These are phyloP conservation scores for Rhodotorula graminis DNA, from an alignment of 768 basidiomycete species.

Conservation along the genomic window DNA sequence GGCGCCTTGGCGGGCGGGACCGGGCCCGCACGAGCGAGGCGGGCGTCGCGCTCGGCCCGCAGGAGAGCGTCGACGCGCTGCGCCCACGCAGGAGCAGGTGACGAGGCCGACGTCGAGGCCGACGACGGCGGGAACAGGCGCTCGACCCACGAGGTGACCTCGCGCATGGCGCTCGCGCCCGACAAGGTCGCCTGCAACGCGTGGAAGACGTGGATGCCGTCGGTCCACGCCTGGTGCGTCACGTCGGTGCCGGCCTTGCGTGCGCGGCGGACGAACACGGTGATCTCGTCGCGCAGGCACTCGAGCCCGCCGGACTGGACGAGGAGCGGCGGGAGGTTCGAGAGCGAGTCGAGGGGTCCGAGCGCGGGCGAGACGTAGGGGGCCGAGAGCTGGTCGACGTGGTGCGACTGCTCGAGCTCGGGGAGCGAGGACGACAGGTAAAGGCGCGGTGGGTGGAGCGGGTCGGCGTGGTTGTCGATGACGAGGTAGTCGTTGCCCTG, in stretches of 20 bases:
- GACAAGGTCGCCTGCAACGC: neutral
- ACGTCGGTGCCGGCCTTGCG: conserved; percentile 70
- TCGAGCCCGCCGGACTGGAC: conserved; percentile 88
- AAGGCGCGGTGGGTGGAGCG: conserved; percentile 79
- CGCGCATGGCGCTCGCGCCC: neutral
- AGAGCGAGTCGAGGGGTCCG: conserved; percentile 66
- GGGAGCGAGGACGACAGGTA: conserved; percentile 55
- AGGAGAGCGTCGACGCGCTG: neutral
- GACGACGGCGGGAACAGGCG: neutral
- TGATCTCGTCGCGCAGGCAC: conserved; percentile 85
- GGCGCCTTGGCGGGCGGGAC: neutral
- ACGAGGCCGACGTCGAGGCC: neutral
- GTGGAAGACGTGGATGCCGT: conserved; percentile 56
- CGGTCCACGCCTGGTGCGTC: conserved; percentile 79
- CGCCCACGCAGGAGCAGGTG: neutral
- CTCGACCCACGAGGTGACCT: conserved; percentile 1
- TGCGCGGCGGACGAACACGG: conserved; percentile 83
- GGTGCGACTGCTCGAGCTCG: conserved; percentile 54
- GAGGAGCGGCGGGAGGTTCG: conserved; percentile 76
- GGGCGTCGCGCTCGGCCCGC: neutral
- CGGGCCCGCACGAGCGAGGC: neutral
- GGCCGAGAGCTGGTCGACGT: conserved; percentile 57
- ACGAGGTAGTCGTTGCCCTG: conserved; percentile 67
- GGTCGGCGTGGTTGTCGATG: conserved; percentile 62
- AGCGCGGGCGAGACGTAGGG: conserved; percentile 83